Conservation (phyloP, 148 eudicot species). For the Cornus florida region DNA sequence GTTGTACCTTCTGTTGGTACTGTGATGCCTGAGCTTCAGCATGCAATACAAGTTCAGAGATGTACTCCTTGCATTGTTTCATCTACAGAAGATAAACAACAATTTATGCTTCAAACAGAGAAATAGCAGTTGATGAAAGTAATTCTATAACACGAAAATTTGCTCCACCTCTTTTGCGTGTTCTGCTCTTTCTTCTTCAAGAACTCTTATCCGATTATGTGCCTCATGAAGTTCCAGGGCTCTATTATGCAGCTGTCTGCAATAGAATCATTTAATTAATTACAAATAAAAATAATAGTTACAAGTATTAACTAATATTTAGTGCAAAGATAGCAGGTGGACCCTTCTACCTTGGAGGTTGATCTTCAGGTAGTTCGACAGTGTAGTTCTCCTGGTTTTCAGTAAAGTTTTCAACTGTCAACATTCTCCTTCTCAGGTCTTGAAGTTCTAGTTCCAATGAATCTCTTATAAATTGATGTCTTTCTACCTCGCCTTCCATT, state of each 20-base stretch:
- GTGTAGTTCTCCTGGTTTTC: slow-evolving; percentile 32
- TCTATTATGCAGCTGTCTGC: slow-evolving; percentile 35
- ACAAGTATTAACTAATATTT: background rate
- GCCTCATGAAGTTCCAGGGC: slow-evolving; percentile 43
- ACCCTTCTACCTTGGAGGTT: slow-evolving; percentile 35
- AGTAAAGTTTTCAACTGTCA: slow-evolving; percentile 47
- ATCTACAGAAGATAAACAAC: slow-evolving; percentile 36
- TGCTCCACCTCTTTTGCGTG: slow-evolving; percentile 47
- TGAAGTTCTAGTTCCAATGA: slow-evolving; percentile 54
- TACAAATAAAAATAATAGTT: background rate
- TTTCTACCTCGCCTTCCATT: slow-evolving; percentile 66
- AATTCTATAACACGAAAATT: background rate
- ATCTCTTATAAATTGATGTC: slow-evolving; percentile 43
- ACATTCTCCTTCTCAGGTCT: slow-evolving; percentile 46
- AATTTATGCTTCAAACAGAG: slow-evolving; percentile 3
- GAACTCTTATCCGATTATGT: slow-evolving; percentile 33
- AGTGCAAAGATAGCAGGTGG: background rate
- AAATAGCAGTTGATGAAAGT: background rate
- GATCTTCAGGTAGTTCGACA: slow-evolving; percentile 26
- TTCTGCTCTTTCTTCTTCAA: slow-evolving; percentile 43
- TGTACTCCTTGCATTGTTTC: slow-evolving; percentile 47
- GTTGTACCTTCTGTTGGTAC: slow-evolving; percentile 61
- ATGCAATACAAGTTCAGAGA: slow-evolving; percentile 61
- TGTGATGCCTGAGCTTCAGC: slow-evolving; percentile 71
- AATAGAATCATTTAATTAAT: slow-evolving; percentile 8